Evolutionary conservation across 805 yeast species (phyloP).

Genomic region (Metschnikowia lachancei): DNA sequence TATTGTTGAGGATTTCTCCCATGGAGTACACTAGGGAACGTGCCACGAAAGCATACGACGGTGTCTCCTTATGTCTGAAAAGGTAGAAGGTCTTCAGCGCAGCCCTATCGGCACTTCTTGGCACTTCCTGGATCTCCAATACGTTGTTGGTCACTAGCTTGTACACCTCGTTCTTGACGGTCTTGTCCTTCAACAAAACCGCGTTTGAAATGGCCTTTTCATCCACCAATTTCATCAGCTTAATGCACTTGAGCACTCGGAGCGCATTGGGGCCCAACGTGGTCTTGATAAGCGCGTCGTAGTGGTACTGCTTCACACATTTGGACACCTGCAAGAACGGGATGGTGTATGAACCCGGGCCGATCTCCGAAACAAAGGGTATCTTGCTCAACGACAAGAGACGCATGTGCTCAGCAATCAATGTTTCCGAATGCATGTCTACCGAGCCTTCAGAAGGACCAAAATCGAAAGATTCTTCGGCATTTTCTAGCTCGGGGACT

Average conservation of each 20-base stretch:
- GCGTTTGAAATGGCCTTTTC: constrained; percentile 77
- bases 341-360: constrained; percentile 56
- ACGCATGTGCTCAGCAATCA: constrained; percentile 65
- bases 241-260: constrained; percentile 74
- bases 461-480: constrained; percentile 10
- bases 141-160: constrained; percentile 66
- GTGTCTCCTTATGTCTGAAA: constrained; percentile 58
- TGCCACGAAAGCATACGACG: constrained; percentile 34
- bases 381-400: constrained; percentile 51
- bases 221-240: constrained; percentile 67
- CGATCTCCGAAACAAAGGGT: constrained; percentile 59
- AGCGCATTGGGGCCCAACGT: constrained; percentile 66
- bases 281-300: constrained; percentile 56
- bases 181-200: constrained; percentile 74
- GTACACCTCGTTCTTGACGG: constrained; percentile 68
- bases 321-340: constrained; percentile 56
- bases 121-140: constrained; percentile 89
- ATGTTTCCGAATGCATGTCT: constrained; percentile 22
- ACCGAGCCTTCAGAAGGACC: not conserved
- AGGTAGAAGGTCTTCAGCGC: constrained; percentile 84
- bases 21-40: constrained; percentile 51
- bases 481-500: constrained; percentile 24
- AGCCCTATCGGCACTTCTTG: constrained; percentile 86
- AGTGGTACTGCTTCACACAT: constrained; percentile 46
- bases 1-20: constrained; percentile 48